These are phyloP conservation scores for Penicillium brevicompactum DNA, from an alignment of 2,329 filamentous ascomycete genomes.

Conservation along the genomic window DNA sequence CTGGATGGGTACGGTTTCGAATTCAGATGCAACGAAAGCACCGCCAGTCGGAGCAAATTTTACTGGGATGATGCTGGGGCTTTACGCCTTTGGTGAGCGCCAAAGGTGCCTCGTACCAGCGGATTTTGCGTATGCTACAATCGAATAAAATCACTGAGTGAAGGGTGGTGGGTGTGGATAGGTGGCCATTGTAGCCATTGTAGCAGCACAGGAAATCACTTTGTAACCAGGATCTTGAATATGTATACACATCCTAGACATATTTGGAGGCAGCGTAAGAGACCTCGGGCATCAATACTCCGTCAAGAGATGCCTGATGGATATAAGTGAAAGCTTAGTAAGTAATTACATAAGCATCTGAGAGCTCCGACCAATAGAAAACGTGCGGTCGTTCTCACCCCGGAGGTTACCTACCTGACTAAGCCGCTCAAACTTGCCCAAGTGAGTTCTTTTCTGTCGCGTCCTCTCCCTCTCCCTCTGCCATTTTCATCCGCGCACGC, in stretches of 20 bases:
- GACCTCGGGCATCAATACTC: too few relatives aligned
- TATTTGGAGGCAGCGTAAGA: too few relatives aligned
- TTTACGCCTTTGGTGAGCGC: conserved; percentile 48
- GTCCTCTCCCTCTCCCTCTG: conserved; percentile 22
- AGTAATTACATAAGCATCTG: not conserved
- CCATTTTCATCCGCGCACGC: conserved; percentile 21
- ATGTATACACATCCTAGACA: too few relatives aligned
- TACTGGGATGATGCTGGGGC: conserved; percentile 51
- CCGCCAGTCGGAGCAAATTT: conserved; percentile 46
- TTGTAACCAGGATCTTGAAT: too few relatives aligned
- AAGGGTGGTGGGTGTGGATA: too few relatives aligned
- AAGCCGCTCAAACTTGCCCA: conserved; percentile 17
- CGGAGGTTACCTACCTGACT: conserved; percentile 2
- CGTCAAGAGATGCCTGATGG: not conserved
- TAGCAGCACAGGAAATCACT: too few relatives aligned
- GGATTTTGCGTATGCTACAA: conserved; percentile 42
- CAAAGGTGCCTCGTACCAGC: conserved; percentile 45
- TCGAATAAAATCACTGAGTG: conserved; percentile 3
- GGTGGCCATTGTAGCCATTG: too few relatives aligned
- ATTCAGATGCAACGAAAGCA: conserved; percentile 35
- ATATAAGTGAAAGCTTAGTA: not conserved
- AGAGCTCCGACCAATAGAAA: not conserved
- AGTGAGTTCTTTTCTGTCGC: conserved; percentile 24
- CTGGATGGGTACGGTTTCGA: conserved; percentile 35
- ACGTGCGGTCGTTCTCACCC: not conserved